Evolutionary conservation across 495 filamentous ascomycete genomes (phyloP).

Genomic region (Aspergillus biplanus): DNA sequence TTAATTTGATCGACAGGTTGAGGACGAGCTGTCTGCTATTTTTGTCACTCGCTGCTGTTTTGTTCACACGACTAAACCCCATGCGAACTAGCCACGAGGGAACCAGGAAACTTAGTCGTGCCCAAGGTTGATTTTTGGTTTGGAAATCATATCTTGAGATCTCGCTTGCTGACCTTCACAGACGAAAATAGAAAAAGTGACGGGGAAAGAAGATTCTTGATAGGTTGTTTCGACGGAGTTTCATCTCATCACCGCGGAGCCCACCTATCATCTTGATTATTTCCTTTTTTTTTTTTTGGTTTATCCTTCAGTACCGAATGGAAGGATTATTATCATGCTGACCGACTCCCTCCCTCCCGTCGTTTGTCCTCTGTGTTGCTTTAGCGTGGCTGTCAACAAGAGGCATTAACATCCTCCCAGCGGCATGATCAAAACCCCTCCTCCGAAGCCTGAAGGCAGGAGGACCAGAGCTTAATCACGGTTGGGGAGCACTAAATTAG

Average conservation of each 20-base stretch:
- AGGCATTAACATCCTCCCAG: too few species aligned
- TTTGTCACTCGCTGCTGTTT: neutral
- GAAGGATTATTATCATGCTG: too few species aligned
- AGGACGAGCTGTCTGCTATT: constrained; percentile 1
- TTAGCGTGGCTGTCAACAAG: neutral
- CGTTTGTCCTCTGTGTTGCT: neutral
- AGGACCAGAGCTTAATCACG: neutral
- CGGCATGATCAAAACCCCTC: too few species aligned
- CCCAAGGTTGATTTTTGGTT: too few species aligned
- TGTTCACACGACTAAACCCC: neutral
- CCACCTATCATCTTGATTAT: too few species aligned
- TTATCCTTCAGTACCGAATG: too few species aligned
- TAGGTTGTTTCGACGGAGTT: neutral
- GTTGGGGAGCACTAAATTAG: constrained; percentile 1
- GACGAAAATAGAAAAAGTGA: neutral
- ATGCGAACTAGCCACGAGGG: constrained; percentile 2
- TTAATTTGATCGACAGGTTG: constrained; percentile 3
- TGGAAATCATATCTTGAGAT: neutral
- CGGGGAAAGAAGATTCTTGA: neutral
- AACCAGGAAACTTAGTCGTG: neutral
- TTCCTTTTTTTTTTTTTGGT: too few species aligned
- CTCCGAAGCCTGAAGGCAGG: too few species aligned
- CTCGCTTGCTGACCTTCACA: neutral
- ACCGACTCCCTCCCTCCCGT: too few species aligned
- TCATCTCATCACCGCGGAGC: too few species aligned